These are phyloP conservation scores for Pyrus betulifolia DNA, from an alignment of 306 rosid genomes.

Conservation along the genomic window DNA sequence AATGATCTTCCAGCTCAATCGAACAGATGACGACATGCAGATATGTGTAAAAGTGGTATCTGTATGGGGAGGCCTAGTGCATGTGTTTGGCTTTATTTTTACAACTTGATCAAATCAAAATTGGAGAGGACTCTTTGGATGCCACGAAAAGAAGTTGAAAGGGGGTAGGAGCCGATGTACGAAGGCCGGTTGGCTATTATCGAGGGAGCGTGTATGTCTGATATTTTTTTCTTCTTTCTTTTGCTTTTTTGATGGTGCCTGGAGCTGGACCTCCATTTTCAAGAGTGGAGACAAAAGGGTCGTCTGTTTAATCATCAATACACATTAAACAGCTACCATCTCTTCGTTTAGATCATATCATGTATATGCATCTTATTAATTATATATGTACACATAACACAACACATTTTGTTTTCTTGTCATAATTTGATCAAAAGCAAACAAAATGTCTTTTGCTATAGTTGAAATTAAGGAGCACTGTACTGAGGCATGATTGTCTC, in stretches of 20 bases:
- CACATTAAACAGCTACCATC: not conserved
- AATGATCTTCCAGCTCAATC: too few species aligned
- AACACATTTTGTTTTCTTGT: constrained; percentile 1
- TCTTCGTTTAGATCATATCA: not conserved
- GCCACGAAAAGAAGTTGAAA: constrained; percentile 51
- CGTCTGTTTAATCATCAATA: constrained; percentile 46
- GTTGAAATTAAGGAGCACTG: not conserved
- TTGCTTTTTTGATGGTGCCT: constrained; percentile 37
- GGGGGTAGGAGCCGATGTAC: constrained; percentile 6
- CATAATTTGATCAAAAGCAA: constrained; percentile 15
- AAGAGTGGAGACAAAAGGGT: constrained; percentile 64
- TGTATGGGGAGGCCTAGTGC: not conserved
- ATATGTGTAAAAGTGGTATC: not conserved
- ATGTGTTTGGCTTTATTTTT: constrained; percentile 12
- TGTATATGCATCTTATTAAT: not conserved
- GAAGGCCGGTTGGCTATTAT: constrained; percentile 20
- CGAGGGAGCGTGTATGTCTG: constrained; percentile 52
- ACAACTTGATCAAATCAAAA: not conserved
- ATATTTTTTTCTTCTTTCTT: not conserved
- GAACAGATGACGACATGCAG: too few species aligned
- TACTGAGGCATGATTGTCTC: not conserved
- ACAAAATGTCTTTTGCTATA: not conserved
- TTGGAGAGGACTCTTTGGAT: constrained; percentile 41
- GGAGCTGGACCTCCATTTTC: constrained; percentile 37
- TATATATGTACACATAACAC: not conserved